Evolutionary conservation across 495 filamentous ascomycete genomes (phyloP).

Genomic region (Aspergillus bertholletiae): DNA sequence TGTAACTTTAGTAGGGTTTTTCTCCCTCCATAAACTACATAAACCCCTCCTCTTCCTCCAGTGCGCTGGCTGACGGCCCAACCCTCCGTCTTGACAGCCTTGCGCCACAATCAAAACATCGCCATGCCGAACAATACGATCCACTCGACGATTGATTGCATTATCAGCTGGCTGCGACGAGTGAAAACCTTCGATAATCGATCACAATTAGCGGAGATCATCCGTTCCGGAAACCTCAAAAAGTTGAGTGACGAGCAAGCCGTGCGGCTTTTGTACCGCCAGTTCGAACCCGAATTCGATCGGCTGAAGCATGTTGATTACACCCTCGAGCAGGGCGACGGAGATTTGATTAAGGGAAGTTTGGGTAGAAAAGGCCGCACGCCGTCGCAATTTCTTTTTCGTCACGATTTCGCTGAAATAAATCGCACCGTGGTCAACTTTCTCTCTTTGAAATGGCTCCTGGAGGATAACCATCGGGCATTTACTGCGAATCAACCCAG

Average conservation of each 20-base stretch:
- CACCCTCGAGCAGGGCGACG: neutral
- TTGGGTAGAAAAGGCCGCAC: slow-evolving; percentile 1
- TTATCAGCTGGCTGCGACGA: neutral
- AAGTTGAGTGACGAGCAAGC: neutral
- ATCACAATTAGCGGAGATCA: neutral
- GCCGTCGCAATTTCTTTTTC: slow-evolving; percentile 25
- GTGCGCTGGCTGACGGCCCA: neutral
- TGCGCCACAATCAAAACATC: neutral
- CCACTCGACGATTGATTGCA: neutral
- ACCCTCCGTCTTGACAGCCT: neutral
- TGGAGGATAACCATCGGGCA: slow-evolving; percentile 22
- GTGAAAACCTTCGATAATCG: neutral
- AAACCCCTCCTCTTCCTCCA: neutral
- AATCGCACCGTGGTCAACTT: slow-evolving; percentile 34
- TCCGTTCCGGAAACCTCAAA: neutral
- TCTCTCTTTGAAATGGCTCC: slow-evolving; percentile 32
- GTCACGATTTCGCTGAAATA: slow-evolving; percentile 27
- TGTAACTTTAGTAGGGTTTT: neutral
- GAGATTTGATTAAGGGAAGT: neutral
- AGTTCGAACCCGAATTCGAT: neutral
- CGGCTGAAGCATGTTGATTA: neutral
- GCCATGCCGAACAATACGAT: neutral
- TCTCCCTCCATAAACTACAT: too few species aligned
- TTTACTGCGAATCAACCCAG: slow-evolving; percentile 20
- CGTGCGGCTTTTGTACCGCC: neutral